Percentiles rank a stretch among this genome's conserved stretches.
Conservation (phyloP, 192 early-diverging fungal species). For the Rhizophagus clarus region DNA sequence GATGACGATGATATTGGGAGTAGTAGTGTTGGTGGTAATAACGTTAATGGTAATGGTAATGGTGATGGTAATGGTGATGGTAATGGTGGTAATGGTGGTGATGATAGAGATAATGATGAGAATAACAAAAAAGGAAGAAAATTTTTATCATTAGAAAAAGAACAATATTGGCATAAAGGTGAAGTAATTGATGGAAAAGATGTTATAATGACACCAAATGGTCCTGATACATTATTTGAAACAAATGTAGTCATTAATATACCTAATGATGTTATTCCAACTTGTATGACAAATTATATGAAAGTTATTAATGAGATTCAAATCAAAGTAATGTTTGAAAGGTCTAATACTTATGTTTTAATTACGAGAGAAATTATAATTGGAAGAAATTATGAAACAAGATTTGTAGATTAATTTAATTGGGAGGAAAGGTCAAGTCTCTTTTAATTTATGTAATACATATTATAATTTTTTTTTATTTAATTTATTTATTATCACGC, state of each 20-base stretch:
- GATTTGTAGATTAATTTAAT: too few species aligned
- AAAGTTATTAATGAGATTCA: background rate
- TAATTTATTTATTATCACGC: too few species aligned
- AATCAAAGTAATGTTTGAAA: slow-evolving; percentile 21
- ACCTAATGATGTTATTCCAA: background rate
- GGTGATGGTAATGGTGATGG: too few species aligned
- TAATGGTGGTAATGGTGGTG: too few species aligned
- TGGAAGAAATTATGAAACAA: background rate
- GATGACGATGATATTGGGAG: too few species aligned
- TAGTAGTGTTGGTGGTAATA: too few species aligned
- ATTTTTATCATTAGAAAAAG: background rate
- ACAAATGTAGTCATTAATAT: background rate
- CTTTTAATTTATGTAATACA: too few species aligned
- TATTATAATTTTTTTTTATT: too few species aligned
- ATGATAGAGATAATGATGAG: too few species aligned
- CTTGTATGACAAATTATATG: background rate
- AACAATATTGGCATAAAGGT: background rate
- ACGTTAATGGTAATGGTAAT: too few species aligned
- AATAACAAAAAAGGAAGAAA: background rate
- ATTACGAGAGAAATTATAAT: background rate
- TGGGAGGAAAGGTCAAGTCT: too few species aligned
- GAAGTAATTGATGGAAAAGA: background rate
- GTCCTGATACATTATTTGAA: background rate
- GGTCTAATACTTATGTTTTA: background rate
- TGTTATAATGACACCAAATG: background rate